A percentile compares a stretch with the other conserved stretches of the same genome.
These are phyloP conservation scores for Conoideocrella luteorostrata DNA, from an alignment of 2,329 filamentous ascomycete species.

Conservation along the genomic window DNA sequence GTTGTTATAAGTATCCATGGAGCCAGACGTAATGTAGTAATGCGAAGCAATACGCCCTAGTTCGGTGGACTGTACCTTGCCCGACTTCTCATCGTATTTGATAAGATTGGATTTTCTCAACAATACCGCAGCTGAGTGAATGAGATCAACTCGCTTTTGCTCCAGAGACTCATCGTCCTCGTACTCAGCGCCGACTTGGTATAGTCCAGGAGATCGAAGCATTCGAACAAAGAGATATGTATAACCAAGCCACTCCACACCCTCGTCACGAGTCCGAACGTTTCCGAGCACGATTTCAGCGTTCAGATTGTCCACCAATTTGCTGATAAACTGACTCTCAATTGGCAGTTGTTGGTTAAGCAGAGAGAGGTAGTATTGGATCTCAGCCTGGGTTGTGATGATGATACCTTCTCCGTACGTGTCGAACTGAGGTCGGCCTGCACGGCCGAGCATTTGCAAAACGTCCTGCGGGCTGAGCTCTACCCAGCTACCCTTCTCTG, in stretches of 20 bases:
- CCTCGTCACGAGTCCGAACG: slow-evolving; percentile 83
- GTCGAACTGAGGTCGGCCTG: slow-evolving; percentile 92
- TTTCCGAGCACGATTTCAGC: slow-evolving; percentile 95
- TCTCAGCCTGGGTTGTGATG: slow-evolving; percentile 89
- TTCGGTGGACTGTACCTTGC: slow-evolving; percentile 83
- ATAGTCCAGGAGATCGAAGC: slow-evolving; percentile 89
- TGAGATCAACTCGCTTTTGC: slow-evolving; percentile 94
- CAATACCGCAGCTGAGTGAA: slow-evolving; percentile 85
- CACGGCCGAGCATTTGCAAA: slow-evolving; percentile 96
- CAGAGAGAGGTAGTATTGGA: slow-evolving; percentile 94
- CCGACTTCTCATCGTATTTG: slow-evolving; percentile 93
- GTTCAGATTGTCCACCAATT: slow-evolving; percentile 90
- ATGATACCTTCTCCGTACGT: slow-evolving; percentile 98
- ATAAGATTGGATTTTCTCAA: slow-evolving; percentile 82
- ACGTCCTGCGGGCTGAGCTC: slow-evolving; percentile 97
- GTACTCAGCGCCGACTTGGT: slow-evolving; percentile 93
- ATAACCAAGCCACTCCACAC: slow-evolving; percentile 98
- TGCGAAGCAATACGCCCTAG: slow-evolving; percentile 93
- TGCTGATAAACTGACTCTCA: slow-evolving; percentile 91
- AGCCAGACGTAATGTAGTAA: slow-evolving; percentile 95
- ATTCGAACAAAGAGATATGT: slow-evolving; percentile 97
- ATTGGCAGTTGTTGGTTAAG: slow-evolving; percentile 97
- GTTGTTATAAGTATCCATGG: slow-evolving; percentile 95
- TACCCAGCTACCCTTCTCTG: slow-evolving; percentile 97
- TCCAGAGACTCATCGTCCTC: slow-evolving; percentile 86